A percentile compares a stretch with the other conserved stretches of the same genome.
Evolutionary conservation across 2,329 filamentous ascomycete genomes (phyloP).

Genomic region (Lecanicillium sp.): DNA sequence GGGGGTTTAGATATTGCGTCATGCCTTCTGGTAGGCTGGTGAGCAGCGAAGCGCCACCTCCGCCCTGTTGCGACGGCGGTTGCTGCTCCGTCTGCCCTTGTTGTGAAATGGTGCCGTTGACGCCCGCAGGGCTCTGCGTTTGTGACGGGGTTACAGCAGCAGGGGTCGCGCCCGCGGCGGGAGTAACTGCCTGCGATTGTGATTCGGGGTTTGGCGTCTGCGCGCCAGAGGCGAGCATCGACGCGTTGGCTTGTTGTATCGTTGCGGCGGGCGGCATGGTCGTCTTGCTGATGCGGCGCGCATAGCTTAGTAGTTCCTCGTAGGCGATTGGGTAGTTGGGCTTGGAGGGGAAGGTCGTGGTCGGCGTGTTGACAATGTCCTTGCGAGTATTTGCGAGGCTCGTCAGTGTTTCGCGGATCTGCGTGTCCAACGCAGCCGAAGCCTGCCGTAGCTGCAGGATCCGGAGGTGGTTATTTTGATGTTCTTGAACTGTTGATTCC

Average conservation of each 20-base stretch:
- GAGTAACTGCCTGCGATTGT: slow-evolving; percentile 16
- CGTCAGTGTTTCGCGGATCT: slow-evolving; percentile 62
- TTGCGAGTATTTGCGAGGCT: slow-evolving; percentile 65
- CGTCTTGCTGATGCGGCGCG: slow-evolving; percentile 70
- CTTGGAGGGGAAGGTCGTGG: slow-evolving; percentile 44
- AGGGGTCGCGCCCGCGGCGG: slow-evolving; percentile 18
- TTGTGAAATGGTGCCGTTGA: slow-evolving; percentile 20
- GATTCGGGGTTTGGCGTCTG: slow-evolving; percentile 24
- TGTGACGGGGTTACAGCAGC: slow-evolving; percentile 23
- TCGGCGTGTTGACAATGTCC: slow-evolving; percentile 58
- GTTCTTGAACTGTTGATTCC: slow-evolving; percentile 50
- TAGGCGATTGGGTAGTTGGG: slow-evolving; percentile 54
- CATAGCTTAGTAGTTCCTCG: slow-evolving; percentile 67
- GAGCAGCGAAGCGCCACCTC: slow-evolving; percentile 21
- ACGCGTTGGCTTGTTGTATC: slow-evolving; percentile 25
- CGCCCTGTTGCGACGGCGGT: slow-evolving; percentile 22
- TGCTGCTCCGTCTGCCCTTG: slow-evolving; percentile 11
- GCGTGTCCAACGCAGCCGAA: slow-evolving; percentile 56
- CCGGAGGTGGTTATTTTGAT: slow-evolving; percentile 66
- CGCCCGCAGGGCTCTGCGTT: slow-evolving; percentile 23
- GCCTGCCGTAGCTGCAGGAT: slow-evolving; percentile 61
- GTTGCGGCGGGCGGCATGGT: slow-evolving; percentile 60
- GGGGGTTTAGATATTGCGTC: slow-evolving; percentile 44
- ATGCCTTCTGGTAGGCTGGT: slow-evolving; percentile 41
- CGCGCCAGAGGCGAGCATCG: slow-evolving; percentile 19